These are phyloP conservation scores for Nemania sp. DNA, from an alignment of 2,329 filamentous ascomycete species.

Conservation along the genomic window DNA sequence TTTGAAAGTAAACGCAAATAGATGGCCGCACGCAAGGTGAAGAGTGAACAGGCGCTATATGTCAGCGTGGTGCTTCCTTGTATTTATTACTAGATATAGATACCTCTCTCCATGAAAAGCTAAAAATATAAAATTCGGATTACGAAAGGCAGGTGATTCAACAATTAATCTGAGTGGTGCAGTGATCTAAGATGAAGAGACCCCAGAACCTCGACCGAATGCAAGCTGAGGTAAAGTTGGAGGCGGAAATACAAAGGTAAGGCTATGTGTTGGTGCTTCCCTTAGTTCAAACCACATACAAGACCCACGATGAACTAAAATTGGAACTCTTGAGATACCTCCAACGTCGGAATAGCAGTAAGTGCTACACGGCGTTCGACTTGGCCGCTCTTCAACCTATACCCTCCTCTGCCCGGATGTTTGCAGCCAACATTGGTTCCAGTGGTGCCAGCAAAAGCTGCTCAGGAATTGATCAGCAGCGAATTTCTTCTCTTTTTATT, in stretches of 20 bases:
- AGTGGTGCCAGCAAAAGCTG: no score
- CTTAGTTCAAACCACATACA: neutral
- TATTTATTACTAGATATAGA: neutral
- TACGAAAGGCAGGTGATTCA: no score
- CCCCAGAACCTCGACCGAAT: neutral
- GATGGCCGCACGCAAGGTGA: no score
- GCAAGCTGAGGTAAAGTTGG: neutral
- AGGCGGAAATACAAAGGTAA: neutral
- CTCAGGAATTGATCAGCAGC: no score
- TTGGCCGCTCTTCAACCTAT: no score
- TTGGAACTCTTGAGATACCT: neutral
- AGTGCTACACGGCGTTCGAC: neutral
- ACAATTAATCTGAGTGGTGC: neutral
- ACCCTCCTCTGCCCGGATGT: no score
- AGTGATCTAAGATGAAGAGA: neutral
- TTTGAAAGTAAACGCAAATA: neutral
- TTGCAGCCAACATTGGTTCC: no score
- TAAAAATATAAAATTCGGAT: no score
- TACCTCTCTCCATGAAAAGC: no score
- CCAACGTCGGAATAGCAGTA: neutral
- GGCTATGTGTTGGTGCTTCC: neutral
- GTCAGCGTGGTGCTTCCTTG: no score
- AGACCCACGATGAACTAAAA: neutral
- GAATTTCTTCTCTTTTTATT: no score
- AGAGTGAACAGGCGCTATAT: no score